A percentile compares a stretch with the other conserved stretches of the same genome.
Conservation (phyloP, 2,329 filamentous ascomycete species). For the Pezicula carpinea region DNA sequence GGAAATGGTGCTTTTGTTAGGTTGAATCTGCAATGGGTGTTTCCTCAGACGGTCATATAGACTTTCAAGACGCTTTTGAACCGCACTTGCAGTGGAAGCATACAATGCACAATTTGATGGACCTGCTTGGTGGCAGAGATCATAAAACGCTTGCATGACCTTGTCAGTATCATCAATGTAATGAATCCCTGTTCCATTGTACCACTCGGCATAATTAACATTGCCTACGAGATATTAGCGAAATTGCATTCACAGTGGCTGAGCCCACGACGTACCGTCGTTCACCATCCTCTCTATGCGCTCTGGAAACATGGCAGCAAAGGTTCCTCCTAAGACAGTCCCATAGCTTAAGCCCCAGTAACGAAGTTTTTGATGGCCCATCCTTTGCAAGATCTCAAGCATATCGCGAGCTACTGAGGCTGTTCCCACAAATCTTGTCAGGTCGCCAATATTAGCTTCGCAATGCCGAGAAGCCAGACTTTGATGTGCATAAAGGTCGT, state of each 20-base stretch:
- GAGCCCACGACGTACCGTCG: constrained; percentile 2
- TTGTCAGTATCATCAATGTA: constrained; percentile 29
- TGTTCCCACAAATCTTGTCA: constrained; percentile 12
- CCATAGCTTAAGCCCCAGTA: constrained; percentile 46
- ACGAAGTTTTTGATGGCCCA: constrained; percentile 29
- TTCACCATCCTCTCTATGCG: constrained; percentile 34
- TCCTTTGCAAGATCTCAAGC: constrained; percentile 23
- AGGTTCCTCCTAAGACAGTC: constrained; percentile 34
- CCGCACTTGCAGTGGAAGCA: constrained; percentile 9
- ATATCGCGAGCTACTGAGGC: constrained; percentile 25
- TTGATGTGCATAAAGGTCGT: constrained; percentile 39
- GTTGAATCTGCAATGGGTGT: constrained; percentile 11
- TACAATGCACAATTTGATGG: constrained; percentile 14
- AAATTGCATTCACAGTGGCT: background rate
- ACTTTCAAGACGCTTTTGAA: constrained; percentile 9
- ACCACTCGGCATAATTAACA: constrained; percentile 18
- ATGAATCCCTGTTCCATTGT: constrained; percentile 32
- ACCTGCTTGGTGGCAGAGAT: constrained; percentile 27
- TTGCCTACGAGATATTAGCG: constrained; percentile 1
- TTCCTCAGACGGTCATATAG: constrained; percentile 37
- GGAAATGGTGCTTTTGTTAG: background rate
- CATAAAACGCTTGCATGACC: constrained; percentile 16
- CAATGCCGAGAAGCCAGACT: constrained; percentile 38
- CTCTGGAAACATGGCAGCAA: constrained; percentile 36
- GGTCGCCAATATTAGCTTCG: constrained; percentile 12